Evolutionary conservation across 352 stramenopile species (phyloP).

Genomic region (Lagenidium giganteum): DNA sequence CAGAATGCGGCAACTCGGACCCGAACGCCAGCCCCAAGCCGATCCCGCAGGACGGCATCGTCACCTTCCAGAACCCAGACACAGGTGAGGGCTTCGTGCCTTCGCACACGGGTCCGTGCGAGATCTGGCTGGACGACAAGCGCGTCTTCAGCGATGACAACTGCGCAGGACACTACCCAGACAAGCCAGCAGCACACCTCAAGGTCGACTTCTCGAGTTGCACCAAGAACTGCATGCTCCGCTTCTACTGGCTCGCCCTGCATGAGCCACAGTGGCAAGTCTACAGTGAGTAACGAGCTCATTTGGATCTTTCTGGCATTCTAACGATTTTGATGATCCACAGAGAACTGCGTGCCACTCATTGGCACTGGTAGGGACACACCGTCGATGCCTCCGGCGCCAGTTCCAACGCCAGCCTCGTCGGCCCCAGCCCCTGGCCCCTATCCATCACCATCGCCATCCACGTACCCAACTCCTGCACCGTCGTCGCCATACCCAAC

Average conservation of each 20-base stretch:
- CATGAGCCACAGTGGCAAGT: constrained; percentile 31
- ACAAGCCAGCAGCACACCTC: constrained; percentile 5
- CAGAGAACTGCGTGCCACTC: constrained; percentile 5
- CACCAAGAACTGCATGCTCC: constrained; percentile 7
- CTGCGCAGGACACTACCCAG: constrained; percentile 10
- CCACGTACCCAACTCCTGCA: no score
- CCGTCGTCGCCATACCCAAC: no score
- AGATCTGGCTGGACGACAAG: constrained; percentile 19
- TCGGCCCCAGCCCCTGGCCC: no score
- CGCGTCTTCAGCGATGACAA: constrained; percentile 18
- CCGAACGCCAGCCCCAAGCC: constrained; percentile 7
- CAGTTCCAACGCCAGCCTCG: no score
- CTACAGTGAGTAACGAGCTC: no score
- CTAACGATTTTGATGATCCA: no score
- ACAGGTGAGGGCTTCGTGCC: constrained; percentile 10
- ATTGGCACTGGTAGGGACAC: neutral
- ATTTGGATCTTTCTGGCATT: no score
- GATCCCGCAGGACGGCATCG: constrained; percentile 13
- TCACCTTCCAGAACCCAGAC: no score
- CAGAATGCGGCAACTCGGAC: constrained; percentile 16
- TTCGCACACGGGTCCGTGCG: constrained; percentile 15
- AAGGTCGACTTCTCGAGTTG: constrained; percentile 15
- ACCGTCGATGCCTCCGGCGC: no score
- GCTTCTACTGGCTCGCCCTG: constrained; percentile 21
- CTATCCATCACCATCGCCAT: no score